These are phyloP conservation scores for Sisymbrium altissimum DNA, from an alignment of 345 rosid genomes.

Conservation along the genomic window DNA sequence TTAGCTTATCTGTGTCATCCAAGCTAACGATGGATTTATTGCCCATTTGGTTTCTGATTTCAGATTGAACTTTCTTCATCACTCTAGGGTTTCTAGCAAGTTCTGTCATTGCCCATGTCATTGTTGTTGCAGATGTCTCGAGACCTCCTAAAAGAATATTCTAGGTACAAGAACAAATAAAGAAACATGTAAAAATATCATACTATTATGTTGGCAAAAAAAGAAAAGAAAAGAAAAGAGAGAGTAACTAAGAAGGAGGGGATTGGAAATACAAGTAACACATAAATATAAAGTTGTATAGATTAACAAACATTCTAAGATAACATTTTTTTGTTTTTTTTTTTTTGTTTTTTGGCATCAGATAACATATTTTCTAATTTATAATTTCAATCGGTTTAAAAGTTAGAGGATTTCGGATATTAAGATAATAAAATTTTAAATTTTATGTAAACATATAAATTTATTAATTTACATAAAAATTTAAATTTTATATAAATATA, in stretches of 20 bases:
- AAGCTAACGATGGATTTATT: background rate
- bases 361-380: background rate
- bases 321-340: background rate
- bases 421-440: too few relatives aligned
- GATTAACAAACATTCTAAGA: background rate
- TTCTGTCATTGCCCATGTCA: slow-evolving; percentile 2
- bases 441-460: too few relatives aligned
- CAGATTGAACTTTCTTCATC: slow-evolving; percentile 3
- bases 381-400: too few relatives aligned
- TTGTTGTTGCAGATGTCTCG: background rate
- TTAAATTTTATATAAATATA: too few relatives aligned
- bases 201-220: background rate
- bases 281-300: too few relatives aligned
- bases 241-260: too few relatives aligned
- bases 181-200: background rate
- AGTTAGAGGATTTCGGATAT: too few relatives aligned
- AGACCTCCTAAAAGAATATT: background rate
- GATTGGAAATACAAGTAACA: background rate
- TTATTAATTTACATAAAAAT: too few relatives aligned
- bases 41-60: slow-evolving; percentile 1
- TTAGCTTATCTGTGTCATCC: background rate
- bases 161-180: background rate
- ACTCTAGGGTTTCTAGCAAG: background rate
- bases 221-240: background rate
- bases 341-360: too few relatives aligned